Base-by-base conservation (phyloP, 2,329 filamentous ascomycete genomes). In the Pseudogymnoascus sp. region DNA sequence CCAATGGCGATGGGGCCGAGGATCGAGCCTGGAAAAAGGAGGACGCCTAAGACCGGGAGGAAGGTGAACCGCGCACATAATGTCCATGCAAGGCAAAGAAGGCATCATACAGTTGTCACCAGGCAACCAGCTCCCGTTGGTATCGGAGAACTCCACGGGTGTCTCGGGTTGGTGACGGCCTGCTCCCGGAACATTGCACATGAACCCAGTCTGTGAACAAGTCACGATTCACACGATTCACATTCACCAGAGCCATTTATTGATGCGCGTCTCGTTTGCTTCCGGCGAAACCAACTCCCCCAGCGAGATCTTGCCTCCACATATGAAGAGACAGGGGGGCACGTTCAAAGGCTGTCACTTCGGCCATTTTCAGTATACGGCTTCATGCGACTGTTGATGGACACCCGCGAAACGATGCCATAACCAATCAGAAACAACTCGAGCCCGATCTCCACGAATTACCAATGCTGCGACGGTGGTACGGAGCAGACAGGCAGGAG, bases 181-280 rank as follows among this genome's bases (percentile, higher is more conserved):
- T 56, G 25, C n/a, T 33, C 25, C 50, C 28, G 50, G 50, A 56
- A 56, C 50, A 56, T 56, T 56, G 50, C 28, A 56, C 25, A 56
- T 56, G 50, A 56, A 56, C 50, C 50, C 25, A 56, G 50, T 56
- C 28, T 56, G 25, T 56, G 50, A 56, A 33, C 50, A 56, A 33
- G 50, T 56, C 50, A 56, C 50, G 50, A 33, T 56, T 21, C 21
- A 21, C 50, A 56, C 50, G 50, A 33, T 56, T 21, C 21, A 21
- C 21, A 21, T 21, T 56, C 50, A 56, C 50, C 50, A 56, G 50
- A 33, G 11, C 50, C 50, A 56, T 56, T 56, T 33, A 56, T 56
- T 56, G 25, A 56, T 56, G 50, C 50, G 50, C 50, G 28, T 56
- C 50, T 56, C 28, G 50, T 56, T 56, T 56, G 50, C 50, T 56